Conservation (phyloP, 1,284 basidiomycete genomes). For the Trichosporon coremiiforme region DNA sequence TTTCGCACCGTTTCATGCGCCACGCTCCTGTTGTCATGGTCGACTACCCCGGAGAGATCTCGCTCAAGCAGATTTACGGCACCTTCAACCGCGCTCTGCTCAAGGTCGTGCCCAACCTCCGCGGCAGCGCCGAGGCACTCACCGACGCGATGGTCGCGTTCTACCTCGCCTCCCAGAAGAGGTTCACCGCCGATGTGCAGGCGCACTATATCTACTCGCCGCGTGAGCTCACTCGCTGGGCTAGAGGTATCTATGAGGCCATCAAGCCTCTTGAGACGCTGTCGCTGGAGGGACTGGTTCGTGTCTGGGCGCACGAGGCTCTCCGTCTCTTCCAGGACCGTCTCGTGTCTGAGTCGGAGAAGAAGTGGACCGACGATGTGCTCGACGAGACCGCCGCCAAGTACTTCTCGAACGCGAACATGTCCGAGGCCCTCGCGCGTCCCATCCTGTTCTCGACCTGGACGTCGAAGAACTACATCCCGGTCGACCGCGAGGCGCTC, state of each 20-base stretch:
- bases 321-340: constrained; percentile 97
- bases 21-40: constrained; percentile 99
- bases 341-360: constrained; percentile 87
- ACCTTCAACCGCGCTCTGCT: constrained; percentile 97
- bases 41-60: constrained; percentile 96
- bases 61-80: constrained; percentile 97
- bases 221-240: constrained; percentile 97
- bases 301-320: constrained; percentile 98
- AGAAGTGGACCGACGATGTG: constrained; percentile 89
- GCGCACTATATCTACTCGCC: constrained; percentile 99
- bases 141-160: constrained; percentile 98
- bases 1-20: constrained; percentile 93
- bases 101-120: constrained; percentile 91
- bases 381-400: constrained; percentile 81
- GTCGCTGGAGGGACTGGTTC: constrained; percentile 88
- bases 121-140: constrained; percentile 89
- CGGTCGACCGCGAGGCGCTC: constrained; percentile 88
- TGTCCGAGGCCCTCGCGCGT: constrained; percentile 75
- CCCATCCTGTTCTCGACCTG: constrained; percentile 99
- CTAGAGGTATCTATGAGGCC: constrained; percentile 95
- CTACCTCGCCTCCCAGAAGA: constrained; percentile 89
- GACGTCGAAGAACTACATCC: constrained; percentile 97
- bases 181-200: constrained; percentile 93
- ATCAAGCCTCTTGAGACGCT: constrained; percentile 89
- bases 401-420: constrained; percentile 90